These are phyloP conservation scores for Tubosaeta sp. DNA, from an alignment of 768 basidiomycete genomes.

Conservation along the genomic window DNA sequence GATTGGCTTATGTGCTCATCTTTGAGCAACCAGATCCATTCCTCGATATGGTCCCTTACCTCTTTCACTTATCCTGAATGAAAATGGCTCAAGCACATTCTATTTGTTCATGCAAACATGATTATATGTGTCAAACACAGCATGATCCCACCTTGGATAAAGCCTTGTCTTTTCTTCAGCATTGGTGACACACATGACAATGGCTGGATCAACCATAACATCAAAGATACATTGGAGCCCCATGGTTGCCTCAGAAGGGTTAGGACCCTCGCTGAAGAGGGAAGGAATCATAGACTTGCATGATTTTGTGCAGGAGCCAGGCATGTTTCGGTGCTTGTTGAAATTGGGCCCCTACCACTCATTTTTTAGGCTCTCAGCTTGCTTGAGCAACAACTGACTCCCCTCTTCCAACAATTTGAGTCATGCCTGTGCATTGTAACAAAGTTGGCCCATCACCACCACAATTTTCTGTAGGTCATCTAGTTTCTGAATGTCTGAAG, in stretches of 20 bases:
- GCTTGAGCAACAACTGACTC: conserved; percentile 75
- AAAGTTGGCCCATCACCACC: conserved; percentile 72
- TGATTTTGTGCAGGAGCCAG: conserved; percentile 82
- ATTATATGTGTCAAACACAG: conserved; percentile 49
- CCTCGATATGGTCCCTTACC: conserved; percentile 59
- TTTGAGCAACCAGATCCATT: conserved; percentile 58
- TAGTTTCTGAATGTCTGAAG: no score
- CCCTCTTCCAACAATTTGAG: conserved; percentile 70
- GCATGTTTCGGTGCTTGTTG: conserved; percentile 36
- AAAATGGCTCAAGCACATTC: conserved; percentile 62
- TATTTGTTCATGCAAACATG: conserved; percentile 22
- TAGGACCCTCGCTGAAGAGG: conserved; percentile 52
- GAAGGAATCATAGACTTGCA: conserved; percentile 87
- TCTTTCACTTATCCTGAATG: conserved; percentile 57
- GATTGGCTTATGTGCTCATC: conserved; percentile 72
- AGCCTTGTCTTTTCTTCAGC: conserved; percentile 59
- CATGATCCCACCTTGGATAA: conserved; percentile 69
- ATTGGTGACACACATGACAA: conserved; percentile 67
- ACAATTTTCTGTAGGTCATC: conserved; percentile 70
- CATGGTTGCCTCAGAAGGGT: conserved; percentile 7
- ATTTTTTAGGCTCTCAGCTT: conserved; percentile 69
- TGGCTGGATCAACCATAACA: conserved; percentile 78
- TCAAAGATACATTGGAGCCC: conserved; percentile 54
- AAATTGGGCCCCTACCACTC: conserved; percentile 51
- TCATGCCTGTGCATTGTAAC: conserved; percentile 79